Percentiles rank a stretch among this genome's conserved stretches.
phyloP scores from a whole-genome alignment of 176 grass and related monocot species.

The Eleusine coracana region DNA sequence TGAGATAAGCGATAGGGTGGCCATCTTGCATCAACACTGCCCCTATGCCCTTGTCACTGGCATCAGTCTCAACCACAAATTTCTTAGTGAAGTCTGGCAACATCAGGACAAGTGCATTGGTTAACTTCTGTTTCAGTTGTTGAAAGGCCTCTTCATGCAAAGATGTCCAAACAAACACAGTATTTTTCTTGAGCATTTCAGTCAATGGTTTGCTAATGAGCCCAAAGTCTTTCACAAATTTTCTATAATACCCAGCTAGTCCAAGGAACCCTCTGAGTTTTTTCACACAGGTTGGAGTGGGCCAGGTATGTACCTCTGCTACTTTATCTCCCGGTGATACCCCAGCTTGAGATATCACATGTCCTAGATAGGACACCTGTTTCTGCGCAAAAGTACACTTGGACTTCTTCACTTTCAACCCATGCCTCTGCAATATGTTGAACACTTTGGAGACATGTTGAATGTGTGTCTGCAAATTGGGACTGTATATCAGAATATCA shows the following conservation, averaged over 20 bases:
- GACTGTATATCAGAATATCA: background rate
- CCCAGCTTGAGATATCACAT: accelerated
- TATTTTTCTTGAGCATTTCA: accelerated
- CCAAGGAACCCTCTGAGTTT: accelerated
- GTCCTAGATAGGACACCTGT: background rate
- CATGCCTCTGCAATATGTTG: background rate
- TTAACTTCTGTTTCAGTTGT: accelerated
- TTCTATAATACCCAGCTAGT: background rate
- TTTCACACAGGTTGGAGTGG: too few species aligned
- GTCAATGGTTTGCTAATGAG: background rate
- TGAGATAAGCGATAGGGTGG: background rate
- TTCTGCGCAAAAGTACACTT: background rate
- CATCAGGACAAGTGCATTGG: accelerated
- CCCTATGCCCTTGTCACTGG: background rate
- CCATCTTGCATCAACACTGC: background rate
- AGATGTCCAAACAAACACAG: accelerated
- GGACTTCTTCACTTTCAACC: accelerated
- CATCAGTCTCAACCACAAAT: background rate
- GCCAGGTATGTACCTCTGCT: too few species aligned
- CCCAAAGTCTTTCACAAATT: background rate
- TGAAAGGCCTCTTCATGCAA: background rate
- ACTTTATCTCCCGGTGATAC: background rate
- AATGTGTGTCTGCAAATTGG: accelerated
- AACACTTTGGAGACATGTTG: accelerated
- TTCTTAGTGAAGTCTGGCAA: background rate